These are phyloP conservation scores for Pseudomonodictys pantanalensis DNA, from an alignment of 495 filamentous ascomycete genomes.

Conservation along the genomic window DNA sequence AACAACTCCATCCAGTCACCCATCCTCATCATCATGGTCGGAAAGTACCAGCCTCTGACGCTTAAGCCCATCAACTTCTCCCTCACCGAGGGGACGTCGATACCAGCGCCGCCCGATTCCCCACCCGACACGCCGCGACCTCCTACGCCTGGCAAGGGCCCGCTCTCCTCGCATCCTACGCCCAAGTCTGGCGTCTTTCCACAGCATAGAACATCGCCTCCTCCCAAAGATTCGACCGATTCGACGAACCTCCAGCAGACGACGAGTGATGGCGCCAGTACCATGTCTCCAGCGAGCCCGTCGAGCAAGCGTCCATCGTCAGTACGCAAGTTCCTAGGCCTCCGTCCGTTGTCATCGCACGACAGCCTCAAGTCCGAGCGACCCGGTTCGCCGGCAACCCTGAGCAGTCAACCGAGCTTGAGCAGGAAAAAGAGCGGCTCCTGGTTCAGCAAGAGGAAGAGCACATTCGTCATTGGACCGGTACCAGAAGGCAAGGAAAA, in stretches of 20 bases:
- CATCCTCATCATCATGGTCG: conserved; percentile 10
- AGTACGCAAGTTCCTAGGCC: conserved; percentile 38
- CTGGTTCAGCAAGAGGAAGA: conserved; percentile 40
- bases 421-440: conserved; percentile 33
- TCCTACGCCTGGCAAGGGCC: conserved; percentile 42
- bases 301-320: conserved; percentile 32
- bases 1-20: not conserved
- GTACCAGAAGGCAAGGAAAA: conserved; percentile 26
- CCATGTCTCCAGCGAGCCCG: conserved; percentile 28
- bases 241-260: conserved; percentile 16
- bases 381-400: conserved; percentile 27
- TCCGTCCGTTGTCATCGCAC: conserved; percentile 27
- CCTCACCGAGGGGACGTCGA: conserved; percentile 42
- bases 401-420: conserved; percentile 18
- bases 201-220: conserved; percentile 5
- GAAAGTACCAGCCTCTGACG: conserved; percentile 35
- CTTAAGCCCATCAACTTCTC: conserved; percentile 40
- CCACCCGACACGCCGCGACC: conserved; percentile 36
- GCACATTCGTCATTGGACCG: conserved; percentile 30
- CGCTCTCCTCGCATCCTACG: conserved; percentile 43
- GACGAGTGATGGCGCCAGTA: conserved; percentile 23
- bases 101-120: conserved; percentile 39
- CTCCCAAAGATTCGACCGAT: conserved; percentile 17
- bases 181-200: conserved; percentile 17
- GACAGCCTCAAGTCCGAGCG: conserved; percentile 28